Percentiles rank a stretch among this genome's conserved stretches.
Evolutionary conservation across 169 alveolate genomes (phyloP).

Genomic region (Eimeria falciformis): DNA sequence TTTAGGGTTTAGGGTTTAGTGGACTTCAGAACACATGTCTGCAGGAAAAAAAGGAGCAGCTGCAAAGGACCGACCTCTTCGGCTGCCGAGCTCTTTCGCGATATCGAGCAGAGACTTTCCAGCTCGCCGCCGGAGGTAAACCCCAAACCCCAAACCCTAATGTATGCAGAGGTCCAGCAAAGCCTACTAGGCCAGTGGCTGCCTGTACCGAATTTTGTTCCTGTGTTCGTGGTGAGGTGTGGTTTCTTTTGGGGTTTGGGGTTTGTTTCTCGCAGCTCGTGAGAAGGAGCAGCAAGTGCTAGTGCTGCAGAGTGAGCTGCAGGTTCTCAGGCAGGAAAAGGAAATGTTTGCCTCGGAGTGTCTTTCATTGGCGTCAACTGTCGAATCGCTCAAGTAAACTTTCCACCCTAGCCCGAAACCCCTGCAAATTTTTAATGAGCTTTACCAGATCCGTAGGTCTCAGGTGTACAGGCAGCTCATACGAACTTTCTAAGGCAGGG

Average conservation of each 20-base stretch:
- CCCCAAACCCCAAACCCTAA: slow-evolving; percentile 50
- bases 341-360: neutral
- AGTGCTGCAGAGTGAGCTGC: slow-evolving; percentile 17
- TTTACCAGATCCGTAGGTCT: neutral
- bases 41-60: slow-evolving; percentile 34
- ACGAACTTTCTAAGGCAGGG: neutral
- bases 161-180: too few species aligned
- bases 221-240: too few species aligned
- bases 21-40: neutral
- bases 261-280: slow-evolving; percentile 22
- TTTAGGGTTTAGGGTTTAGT: slow-evolving; percentile 43
- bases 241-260: slow-evolving; percentile 17
- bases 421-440: neutral
- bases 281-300: slow-evolving; percentile 61
- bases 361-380: neutral
- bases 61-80: neutral
- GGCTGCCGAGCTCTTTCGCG: slow-evolving; percentile 10
- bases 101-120: slow-evolving; percentile 37
- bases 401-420: slow-evolving; percentile 4
- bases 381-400: slow-evolving; percentile 28
- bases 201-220: too few species aligned
- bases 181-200: too few species aligned
- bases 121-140: slow-evolving; percentile 19
- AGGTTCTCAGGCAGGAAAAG: neutral
- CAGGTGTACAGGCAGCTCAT: neutral